Base-by-base conservation (phyloP, 139 green algal species). In the Penium margaritaceum region DNA sequence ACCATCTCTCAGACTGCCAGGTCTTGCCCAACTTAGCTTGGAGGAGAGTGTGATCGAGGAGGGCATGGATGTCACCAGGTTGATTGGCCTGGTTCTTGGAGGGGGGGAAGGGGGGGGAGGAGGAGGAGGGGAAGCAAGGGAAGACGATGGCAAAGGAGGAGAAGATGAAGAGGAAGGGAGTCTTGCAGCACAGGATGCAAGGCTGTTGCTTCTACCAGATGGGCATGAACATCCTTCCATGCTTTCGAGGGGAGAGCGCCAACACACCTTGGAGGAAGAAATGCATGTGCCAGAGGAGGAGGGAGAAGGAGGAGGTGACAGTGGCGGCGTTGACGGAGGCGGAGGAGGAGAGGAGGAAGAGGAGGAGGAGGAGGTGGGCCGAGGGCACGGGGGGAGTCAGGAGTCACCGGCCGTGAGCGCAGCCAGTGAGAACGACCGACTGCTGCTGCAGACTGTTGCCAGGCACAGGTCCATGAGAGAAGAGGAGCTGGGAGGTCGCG, bases 21-120 rank as follows among this genome's bases (percentile, higher is more conserved):
- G 44, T 5, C n/a, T 73, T 24, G 14, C 41, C 24, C 30, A 78
- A 4, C 9, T 81, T 21, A 29, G 53, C 21, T 12, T 79, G 6
- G 72, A 79, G 24, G 72, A 79, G 68, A 38, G 63, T 32, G n/a
- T 76, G 57, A 21, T 79, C n/a, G n/a, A n/a, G n/a, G 32, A 35
- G 33, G 46, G 21, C 19, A 19, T 32, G 47, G 21, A 34, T 79
- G 15, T 29, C 27, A 12, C 29, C 64, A 2, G 43, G 27, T 4
- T 29, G 79, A 32, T 17, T 79, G 21, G 27, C 55, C 9, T 30
- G 51, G 51, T 60, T 60, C 24, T 27, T 60, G 51, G 51, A 60
- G 51, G 12, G 29, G 17, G 51, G 30, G 51, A 60, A 24, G 51
- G 30, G 30, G 30, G 30, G 51, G 30, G 51, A 60, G 51, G 51